Conservation (phyloP, 768 basidiomycete genomes). For the Phlegmacium glaucopus region DNA sequence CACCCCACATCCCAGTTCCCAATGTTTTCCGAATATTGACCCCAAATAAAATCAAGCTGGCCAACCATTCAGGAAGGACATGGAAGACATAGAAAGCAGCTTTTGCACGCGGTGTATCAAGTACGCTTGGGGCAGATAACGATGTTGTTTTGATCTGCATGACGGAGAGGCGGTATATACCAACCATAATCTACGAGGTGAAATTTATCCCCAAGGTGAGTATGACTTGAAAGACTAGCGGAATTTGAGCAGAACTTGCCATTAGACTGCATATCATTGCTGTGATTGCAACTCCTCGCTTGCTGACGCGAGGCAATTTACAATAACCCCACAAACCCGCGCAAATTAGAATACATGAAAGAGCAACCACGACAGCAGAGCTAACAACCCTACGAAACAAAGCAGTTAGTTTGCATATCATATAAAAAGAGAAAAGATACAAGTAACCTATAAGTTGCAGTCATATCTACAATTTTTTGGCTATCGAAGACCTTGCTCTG, state of each 20-base stretch:
- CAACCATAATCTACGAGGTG: slow-evolving; percentile 24
- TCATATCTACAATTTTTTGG: slow-evolving; percentile 14
- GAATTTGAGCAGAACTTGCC: slow-evolving; percentile 21
- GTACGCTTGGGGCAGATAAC: slow-evolving; percentile 28
- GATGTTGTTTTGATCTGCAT: slow-evolving; percentile 34
- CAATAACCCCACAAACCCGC: slow-evolving; percentile 20
- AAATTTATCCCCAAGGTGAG: background rate
- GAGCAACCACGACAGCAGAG: slow-evolving; percentile 13
- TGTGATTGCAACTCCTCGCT: slow-evolving; percentile 17
- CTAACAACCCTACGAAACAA: slow-evolving; percentile 20
- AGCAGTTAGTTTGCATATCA: too few species aligned
- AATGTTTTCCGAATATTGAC: slow-evolving; percentile 30
- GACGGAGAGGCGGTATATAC: slow-evolving; percentile 37
- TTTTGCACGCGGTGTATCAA: slow-evolving; percentile 34
- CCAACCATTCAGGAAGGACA: slow-evolving; percentile 41
- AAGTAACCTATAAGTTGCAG: slow-evolving; percentile 17
- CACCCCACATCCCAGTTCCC: slow-evolving; percentile 32
- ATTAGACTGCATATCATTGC: slow-evolving; percentile 22
- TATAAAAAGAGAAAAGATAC: background rate
- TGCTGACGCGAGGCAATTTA: slow-evolving; percentile 24
- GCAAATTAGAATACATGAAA: slow-evolving; percentile 10
- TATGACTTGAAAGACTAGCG: background rate
- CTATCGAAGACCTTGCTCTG: slow-evolving; percentile 17
- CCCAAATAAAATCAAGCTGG: slow-evolving; percentile 23
- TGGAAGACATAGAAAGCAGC: slow-evolving; percentile 42